Percentiles rank a stretch among this genome's conserved stretches.
These are phyloP conservation scores for Ceratobasidium sp. DNA, from an alignment of 1,284 basidiomycete species.

Conservation along the genomic window DNA sequence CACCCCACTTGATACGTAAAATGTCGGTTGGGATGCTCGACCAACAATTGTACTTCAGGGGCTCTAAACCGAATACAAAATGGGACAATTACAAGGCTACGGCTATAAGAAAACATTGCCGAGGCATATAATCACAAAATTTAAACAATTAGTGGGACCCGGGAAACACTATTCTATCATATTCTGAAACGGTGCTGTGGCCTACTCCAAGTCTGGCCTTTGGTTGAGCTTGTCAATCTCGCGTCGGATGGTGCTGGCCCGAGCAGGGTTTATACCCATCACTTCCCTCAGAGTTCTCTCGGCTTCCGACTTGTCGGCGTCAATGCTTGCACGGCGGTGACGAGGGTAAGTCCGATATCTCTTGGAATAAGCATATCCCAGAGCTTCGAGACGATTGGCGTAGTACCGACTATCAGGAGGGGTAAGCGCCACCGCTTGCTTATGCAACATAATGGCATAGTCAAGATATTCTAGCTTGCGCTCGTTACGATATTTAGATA, in stretches of 20 bases:
- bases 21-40: too few species aligned
- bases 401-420: neutral
- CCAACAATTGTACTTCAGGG: too few species aligned
- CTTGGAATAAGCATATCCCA: conserved; percentile 24
- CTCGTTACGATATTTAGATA: conserved; percentile 5
- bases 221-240: neutral
- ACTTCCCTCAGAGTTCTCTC: neutral
- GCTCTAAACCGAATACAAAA: too few species aligned
- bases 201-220: neutral
- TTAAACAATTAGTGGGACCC: too few species aligned
- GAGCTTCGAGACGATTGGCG: neutral
- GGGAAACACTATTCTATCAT: neutral
- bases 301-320: neutral
- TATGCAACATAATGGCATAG: conserved; percentile 17
- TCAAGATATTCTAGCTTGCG: neutral
- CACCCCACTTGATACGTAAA: too few species aligned
- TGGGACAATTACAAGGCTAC: too few species aligned
- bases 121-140: too few species aligned
- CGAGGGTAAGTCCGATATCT: conserved; percentile 3
- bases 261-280: neutral
- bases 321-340: neutral
- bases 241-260: neutral
- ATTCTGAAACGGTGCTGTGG: neutral
- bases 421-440: conserved; percentile 19
- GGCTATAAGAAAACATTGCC: too few species aligned